These are phyloP conservation scores for Fusarium buharicum DNA, from an alignment of 2,329 filamentous ascomycete species.

Conservation along the genomic window DNA sequence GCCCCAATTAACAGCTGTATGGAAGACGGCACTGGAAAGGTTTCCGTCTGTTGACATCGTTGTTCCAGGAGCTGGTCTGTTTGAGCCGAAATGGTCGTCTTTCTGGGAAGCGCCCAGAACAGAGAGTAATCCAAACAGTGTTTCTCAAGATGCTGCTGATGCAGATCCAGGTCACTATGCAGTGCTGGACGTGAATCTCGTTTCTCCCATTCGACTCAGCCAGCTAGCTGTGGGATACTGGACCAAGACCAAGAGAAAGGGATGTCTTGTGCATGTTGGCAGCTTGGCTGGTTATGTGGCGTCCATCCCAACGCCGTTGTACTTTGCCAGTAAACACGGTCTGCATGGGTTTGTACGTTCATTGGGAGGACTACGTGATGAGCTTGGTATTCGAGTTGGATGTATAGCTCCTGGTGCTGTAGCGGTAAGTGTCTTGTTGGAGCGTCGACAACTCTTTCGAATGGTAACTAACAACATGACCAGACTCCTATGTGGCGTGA, in stretches of 20 bases:
- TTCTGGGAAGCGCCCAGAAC: constrained; percentile 53
- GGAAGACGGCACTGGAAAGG: constrained; percentile 41
- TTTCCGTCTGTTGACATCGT: constrained; percentile 52
- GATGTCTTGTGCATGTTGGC: constrained; percentile 49
- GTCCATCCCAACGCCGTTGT: constrained; percentile 49
- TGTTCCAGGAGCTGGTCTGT: constrained; percentile 52
- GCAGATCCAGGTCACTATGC: constrained; percentile 49
- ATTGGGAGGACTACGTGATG: constrained; percentile 46
- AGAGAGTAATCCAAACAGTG: constrained; percentile 43
- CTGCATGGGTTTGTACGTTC: constrained; percentile 51
- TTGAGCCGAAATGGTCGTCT: constrained; percentile 50
- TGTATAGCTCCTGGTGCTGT: constrained; percentile 51
- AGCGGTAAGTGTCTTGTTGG: constrained; percentile 35
- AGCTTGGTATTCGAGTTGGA: constrained; percentile 35
- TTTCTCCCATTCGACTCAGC: constrained; percentile 51
- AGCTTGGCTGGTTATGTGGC: constrained; percentile 50
- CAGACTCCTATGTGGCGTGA: constrained; percentile 51
- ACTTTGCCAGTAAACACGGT: constrained; percentile 52
- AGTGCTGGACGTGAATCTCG: constrained; percentile 52
- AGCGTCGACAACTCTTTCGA: not conserved
- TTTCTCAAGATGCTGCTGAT: constrained; percentile 44
- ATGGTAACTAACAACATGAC: not conserved
- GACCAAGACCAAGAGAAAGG: constrained; percentile 46
- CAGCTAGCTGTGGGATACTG: constrained; percentile 54
- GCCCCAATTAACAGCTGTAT: constrained; percentile 49